Evolutionary conservation across 768 basidiomycete species (phyloP), one percentile per base, ranked within the genome.

Genomic region (Chalciporus pseudorubinellus): DNA sequence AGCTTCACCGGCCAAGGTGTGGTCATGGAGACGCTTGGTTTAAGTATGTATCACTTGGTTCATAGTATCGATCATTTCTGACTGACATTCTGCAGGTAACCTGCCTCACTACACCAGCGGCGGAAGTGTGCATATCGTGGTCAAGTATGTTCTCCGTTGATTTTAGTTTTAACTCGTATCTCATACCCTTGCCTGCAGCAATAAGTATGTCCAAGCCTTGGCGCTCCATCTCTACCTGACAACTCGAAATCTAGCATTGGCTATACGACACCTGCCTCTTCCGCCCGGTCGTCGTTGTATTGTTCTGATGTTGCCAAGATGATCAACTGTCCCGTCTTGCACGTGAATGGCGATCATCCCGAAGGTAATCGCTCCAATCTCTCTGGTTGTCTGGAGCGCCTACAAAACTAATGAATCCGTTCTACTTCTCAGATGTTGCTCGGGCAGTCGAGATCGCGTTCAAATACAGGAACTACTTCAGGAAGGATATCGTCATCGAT

Each of bases 51-150:
- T 24, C 18, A n/a, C n/a, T 21, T 19, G 12, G 9, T 31, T n/a
- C 21, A 2, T 19, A 6, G 3, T 44, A 1, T 10, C 10, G 8
- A 39, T 7, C 39, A 8, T 41, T 55, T 46, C 43, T 45, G 42
- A 57, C n/a, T 44, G 39, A 57, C 46, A 22, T 1, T 46, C 31
- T 19, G 28, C 39, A 90, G 88, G 88, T 60, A 89, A 92, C 61
- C 72, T 97, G 26, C 94, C 94, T 2, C 93, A 95, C 68, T 95
- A 84, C 61, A 94, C 90, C 0, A 90, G 86, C 55, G 94, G 94
- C 1, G 94, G 94, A 29, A 92, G 87, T 42, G 81, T 95, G 3
- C 92, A 95, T 69, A 70, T 97, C 44, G 92, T 97, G 10, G 92
- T 95, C 20, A 92, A 95, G 89, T 92, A 66, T 61, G 87, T 76